These are phyloP conservation scores for Eudorina sp. DNA, from an alignment of 139 green algal genomes.

Conservation along the genomic window DNA sequence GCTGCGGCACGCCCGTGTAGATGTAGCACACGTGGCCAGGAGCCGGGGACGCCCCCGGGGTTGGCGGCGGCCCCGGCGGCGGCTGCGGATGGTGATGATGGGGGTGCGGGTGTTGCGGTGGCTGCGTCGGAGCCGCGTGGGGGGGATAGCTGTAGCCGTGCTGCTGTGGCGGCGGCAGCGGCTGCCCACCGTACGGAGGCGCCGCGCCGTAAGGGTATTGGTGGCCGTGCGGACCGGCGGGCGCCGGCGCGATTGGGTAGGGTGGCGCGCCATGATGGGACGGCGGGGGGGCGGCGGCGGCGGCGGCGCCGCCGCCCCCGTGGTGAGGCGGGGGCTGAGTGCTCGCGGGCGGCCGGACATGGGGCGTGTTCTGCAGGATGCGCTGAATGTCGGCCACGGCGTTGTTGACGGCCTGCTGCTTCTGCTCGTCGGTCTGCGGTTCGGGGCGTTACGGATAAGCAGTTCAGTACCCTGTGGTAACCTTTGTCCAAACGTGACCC, in stretches of 20 bases:
- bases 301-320: neutral
- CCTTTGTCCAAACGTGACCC: no score
- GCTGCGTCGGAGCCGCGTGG: neutral
- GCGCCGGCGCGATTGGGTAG: neutral
- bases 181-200: neutral
- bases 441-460: no score
- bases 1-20: conserved; percentile 60
- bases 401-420: conserved; percentile 59
- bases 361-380: conserved; percentile 55
- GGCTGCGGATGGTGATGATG: neutral
- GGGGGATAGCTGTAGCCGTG: conserved; percentile 23
- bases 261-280: neutral
- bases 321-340: neutral
- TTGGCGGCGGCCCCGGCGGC: neutral
- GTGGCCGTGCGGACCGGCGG: neutral
- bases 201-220: neutral
- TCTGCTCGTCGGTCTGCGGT: conserved; percentile 65
- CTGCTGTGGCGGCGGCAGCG: neutral
- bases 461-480: no score
- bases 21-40: conserved; percentile 15
- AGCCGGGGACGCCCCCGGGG: neutral
- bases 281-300: neutral
- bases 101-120: no score
- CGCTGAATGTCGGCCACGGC: conserved; percentile 59
- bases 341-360: neutral